These are phyloP conservation scores for Pterulicium gracile DNA, from an alignment of 1,284 basidiomycete species.

Conservation along the genomic window DNA sequence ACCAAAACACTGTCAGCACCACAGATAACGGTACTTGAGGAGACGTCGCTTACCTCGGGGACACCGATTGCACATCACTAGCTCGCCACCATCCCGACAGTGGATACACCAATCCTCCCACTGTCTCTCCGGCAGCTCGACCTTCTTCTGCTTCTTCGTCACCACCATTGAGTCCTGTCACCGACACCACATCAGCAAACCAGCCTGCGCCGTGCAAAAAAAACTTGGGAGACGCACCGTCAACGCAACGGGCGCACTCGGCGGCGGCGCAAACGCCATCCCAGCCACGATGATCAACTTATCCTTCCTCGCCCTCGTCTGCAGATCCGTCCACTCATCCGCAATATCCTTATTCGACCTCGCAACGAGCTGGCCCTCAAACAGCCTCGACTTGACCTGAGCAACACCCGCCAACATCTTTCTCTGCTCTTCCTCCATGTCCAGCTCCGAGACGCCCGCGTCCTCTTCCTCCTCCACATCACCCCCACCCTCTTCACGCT, in stretches of 20 bases:
- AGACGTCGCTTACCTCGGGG: conserved; percentile 32
- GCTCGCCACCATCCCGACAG: conserved; percentile 47
- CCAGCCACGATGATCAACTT: conserved; percentile 33
- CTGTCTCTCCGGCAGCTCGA: conserved; percentile 24
- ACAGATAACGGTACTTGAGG: background rate
- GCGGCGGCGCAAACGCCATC: conserved; percentile 22
- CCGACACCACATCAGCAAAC: too few species aligned
- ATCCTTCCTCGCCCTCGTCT: conserved; percentile 30
- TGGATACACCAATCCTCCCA: conserved; percentile 45
- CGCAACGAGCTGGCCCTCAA: conserved; percentile 40
- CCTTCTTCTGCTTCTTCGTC: too few species aligned
- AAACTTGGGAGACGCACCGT: background rate
- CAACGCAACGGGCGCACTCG: background rate
- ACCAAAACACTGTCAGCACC: conserved; percentile 3
- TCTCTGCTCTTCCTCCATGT: conserved; percentile 46
- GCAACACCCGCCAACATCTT: conserved; percentile 40
- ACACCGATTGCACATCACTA: conserved; percentile 35
- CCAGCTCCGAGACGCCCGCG: conserved; percentile 24
- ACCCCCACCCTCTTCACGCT: conserved; percentile 14
- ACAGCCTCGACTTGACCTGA: conserved; percentile 44
- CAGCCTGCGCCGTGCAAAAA: too few species aligned
- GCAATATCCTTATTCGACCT: conserved; percentile 30
- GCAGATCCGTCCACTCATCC: conserved; percentile 31
- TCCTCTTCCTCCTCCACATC: conserved; percentile 15
- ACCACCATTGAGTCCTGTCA: too few species aligned